Evolutionary conservation across 305 asterid species (phyloP).

Genomic region (Euphrasia arctica): DNA sequence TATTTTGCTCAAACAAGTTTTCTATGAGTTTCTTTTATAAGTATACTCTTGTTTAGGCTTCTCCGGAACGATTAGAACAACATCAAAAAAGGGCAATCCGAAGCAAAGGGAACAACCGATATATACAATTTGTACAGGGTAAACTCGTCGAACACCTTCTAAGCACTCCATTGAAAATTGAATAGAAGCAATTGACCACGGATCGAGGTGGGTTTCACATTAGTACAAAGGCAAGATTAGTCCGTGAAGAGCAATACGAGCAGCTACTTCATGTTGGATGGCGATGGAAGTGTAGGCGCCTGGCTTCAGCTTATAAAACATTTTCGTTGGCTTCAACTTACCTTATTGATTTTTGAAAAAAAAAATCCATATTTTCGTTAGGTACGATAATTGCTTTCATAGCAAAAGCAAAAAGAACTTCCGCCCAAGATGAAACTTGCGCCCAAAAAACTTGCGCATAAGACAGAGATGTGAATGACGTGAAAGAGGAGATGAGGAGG

Average conservation of each 20-base stretch:
- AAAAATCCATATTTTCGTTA: too few relatives aligned
- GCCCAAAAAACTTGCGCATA: too few relatives aligned
- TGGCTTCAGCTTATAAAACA: not conserved
- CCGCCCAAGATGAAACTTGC: too few relatives aligned
- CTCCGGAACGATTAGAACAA: slow-evolving; percentile 31
- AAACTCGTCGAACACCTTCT: slow-evolving; percentile 33
- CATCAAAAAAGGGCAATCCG: slow-evolving; percentile 27
- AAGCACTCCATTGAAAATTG: slow-evolving; percentile 35
- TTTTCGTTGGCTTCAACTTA: too few relatives aligned
- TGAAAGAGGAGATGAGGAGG: too few relatives aligned
- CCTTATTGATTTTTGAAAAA: too few relatives aligned
- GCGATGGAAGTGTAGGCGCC: not conserved
- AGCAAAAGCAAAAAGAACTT: too few relatives aligned
- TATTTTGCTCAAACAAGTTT: slow-evolving; percentile 19
- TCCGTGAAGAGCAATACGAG: not conserved
- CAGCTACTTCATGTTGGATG: slow-evolving; percentile 4
- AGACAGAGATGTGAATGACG: too few relatives aligned
- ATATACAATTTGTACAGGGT: slow-evolving; percentile 21
- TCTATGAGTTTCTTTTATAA: slow-evolving; percentile 12
- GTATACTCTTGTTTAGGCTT: slow-evolving; percentile 14
- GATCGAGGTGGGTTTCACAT: slow-evolving; percentile 38
- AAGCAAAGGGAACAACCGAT: slow-evolving; percentile 23
- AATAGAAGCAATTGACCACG: slow-evolving; percentile 21
- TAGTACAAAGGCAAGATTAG: slow-evolving; percentile 29
- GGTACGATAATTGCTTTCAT: too few relatives aligned